Evolutionary conservation across 495 filamentous ascomycete genomes (phyloP), one percentile per base, ranked within the genome.

Genomic region (Penicillium flavigenum): DNA sequence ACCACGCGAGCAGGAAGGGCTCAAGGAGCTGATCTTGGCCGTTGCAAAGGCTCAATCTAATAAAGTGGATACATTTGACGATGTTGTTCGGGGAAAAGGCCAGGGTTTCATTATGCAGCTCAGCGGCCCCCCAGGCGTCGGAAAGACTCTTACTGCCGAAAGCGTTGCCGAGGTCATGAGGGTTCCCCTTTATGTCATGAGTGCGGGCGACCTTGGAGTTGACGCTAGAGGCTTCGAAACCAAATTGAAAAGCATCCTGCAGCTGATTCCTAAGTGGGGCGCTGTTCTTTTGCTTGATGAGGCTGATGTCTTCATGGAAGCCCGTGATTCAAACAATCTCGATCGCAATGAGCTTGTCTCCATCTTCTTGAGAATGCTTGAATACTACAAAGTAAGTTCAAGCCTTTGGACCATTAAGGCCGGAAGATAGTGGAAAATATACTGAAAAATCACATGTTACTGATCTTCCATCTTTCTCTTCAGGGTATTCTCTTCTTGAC

Each of bases 401-500:
- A n/a, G 9, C 6, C 1, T n/a, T 39, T 6, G n/a, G 16, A n/a
- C n/a, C 5, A 3, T 38, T 14, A 7, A n/a, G 0, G 12, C 34
- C 16, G 16, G 34, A 38, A 38, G 14, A 38, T n/a, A 7, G 34
- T 14, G 14, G 34, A 2, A 2, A 3, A n/a, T 2, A 38, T 5
- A n/a, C 5, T 5, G 14, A 38, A n/a, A 24, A 10, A 3, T 39
- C 32, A 20, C 26, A 45, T 14, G 19, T 10, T 8, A 47, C 53
- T 62, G 36, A 65, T 27, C 12, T 14, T 14, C 12, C 27, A 16
- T 22, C 36, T 2, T 41, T n/a, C 7, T 34, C 38, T 83, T 81
- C 62, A 84, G 65, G 85, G 86, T 24, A 83, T 86, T 54, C 70
- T 86, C 57, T 85, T 86, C 70, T 77, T 85, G 45, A 83, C 81